Base-by-base conservation (phyloP, 2,329 filamentous ascomycete genomes). In the Clonostachys rosea region DNA sequence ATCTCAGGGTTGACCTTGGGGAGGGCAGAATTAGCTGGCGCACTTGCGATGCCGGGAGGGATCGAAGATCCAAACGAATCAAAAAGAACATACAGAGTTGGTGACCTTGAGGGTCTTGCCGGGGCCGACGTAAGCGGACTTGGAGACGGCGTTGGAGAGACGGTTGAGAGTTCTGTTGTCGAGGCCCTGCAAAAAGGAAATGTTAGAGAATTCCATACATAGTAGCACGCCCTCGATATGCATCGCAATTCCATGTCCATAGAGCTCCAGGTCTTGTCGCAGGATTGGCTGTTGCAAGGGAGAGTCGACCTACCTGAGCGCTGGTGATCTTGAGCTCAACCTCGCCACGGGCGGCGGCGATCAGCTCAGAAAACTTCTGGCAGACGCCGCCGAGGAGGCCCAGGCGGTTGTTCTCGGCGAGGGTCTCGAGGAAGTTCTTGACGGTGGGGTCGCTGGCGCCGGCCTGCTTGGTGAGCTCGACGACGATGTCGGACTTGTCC, bases 101-200 rank as follows among this genome's bases (percentile, higher is more conserved):
- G 90, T 89, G 62, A 97, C 87, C 86, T 96, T 97, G 72, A 97
- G 84, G 81, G 95, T 97, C 86, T 96, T 91, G 76, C 91, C 91
- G 69, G 87, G 81, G 66, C 86, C 85, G 60, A 91, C 83, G 75
- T 91, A 95, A 67, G 85, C 72, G 53, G 91, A 96, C 82, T 96
- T 97, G 74, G 85, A 68, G 62, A 97, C 84, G 60, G 91, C 91
- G 57, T 76, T 74, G 79, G 99, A 91, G 59, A 99, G 83, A 65
- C 94, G 87, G 69, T 70, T 76, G 61, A 99, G 81, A 54, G 87
- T 91, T 79, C 84, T 91, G 78, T 74, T 81, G 73, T 99, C 94
- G 64, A 99, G 84, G 68, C 86, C 78, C 88, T 94, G 56, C 53
- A 54, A 18, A 18, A 6, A 39, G 3, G 11, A n/a, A 8, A 18